Evolutionary conservation across 805 yeast species (phyloP).

Genomic region (Kluyveromyces siamensis): DNA sequence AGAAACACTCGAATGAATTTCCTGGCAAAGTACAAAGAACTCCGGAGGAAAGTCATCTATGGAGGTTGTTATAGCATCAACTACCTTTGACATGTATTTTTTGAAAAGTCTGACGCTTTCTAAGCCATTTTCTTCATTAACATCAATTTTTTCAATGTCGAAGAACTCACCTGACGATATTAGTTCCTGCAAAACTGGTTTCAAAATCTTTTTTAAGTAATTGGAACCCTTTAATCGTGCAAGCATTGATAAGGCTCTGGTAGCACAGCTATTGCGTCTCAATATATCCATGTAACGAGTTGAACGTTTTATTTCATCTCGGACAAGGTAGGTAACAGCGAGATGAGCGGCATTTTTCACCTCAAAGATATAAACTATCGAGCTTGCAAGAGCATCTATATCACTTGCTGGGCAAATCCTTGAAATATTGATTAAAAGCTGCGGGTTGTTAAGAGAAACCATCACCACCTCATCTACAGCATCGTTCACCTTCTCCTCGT

Average conservation of each 20-base stretch:
- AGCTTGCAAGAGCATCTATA: conserved; percentile 60
- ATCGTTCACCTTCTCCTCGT: conserved; percentile 21
- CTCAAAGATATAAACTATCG: conserved; percentile 48
- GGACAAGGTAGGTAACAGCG: conserved; percentile 46
- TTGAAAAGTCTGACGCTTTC: conserved; percentile 40
- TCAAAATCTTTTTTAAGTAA: conserved; percentile 45
- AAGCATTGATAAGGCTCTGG: conserved; percentile 62
- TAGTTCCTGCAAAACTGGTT: conserved; percentile 49
- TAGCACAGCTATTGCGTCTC: conserved; percentile 75
- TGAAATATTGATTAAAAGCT: conserved; percentile 44
- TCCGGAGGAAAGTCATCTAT: conserved; percentile 57
- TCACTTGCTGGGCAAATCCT: conserved; percentile 58
- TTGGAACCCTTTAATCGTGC: conserved; percentile 58
- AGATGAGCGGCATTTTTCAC: conserved; percentile 34
- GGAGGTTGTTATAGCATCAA: conserved; percentile 51
- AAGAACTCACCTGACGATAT: conserved; percentile 42
- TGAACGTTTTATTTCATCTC: conserved; percentile 53
- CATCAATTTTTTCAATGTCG: conserved; percentile 51
- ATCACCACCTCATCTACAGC: conserved; percentile 25
- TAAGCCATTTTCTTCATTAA: conserved; percentile 32
- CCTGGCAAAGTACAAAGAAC: conserved; percentile 59
- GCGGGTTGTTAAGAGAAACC: conserved; percentile 30
- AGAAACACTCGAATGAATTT: conserved; percentile 48
- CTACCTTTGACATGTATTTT: conserved; percentile 44
- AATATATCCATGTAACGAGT: conserved; percentile 62